Conservation (phyloP, 768 basidiomycete species). For the Rubroboletus satanas region DNA sequence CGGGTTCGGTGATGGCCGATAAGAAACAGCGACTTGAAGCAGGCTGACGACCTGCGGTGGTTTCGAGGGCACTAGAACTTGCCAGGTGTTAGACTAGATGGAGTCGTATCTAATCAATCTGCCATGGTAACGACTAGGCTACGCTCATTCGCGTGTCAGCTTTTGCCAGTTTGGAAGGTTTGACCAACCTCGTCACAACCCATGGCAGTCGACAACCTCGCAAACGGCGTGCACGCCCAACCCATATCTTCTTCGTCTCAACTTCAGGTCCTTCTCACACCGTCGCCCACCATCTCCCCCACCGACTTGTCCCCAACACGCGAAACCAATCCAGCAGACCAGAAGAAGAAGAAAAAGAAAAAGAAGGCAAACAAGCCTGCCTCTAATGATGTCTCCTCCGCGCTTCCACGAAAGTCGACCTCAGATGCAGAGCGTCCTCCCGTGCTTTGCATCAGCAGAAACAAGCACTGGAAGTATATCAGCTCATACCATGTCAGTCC, state of each 20-base stretch:
- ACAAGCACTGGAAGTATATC: constrained; percentile 94
- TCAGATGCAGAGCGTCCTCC: constrained; percentile 50
- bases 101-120: background rate
- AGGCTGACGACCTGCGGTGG: too few relatives aligned
- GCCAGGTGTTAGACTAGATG: too few relatives aligned
- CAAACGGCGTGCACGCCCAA: background rate
- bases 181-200: background rate
- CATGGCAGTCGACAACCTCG: constrained; percentile 1
- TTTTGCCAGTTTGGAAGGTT: background rate
- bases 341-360: constrained; percentile 73
- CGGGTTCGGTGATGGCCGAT: background rate
- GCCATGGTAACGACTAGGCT: constrained; percentile 1
- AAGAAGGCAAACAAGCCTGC: constrained; percentile 47
- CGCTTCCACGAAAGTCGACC: constrained; percentile 28
- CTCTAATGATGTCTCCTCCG: constrained; percentile 10
- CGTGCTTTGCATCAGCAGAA: constrained; percentile 82
- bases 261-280: background rate
- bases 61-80: too few relatives aligned
- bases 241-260: background rate
- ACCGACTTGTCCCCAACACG: constrained; percentile 22
- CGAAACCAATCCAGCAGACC: constrained; percentile 7
- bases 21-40: too few relatives aligned
- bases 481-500: constrained; percentile 81
- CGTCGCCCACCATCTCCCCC: background rate
- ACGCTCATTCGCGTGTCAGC: background rate